Conservation (phyloP, 495 filamentous ascomycete genomes). For the Evernia prunastri region DNA sequence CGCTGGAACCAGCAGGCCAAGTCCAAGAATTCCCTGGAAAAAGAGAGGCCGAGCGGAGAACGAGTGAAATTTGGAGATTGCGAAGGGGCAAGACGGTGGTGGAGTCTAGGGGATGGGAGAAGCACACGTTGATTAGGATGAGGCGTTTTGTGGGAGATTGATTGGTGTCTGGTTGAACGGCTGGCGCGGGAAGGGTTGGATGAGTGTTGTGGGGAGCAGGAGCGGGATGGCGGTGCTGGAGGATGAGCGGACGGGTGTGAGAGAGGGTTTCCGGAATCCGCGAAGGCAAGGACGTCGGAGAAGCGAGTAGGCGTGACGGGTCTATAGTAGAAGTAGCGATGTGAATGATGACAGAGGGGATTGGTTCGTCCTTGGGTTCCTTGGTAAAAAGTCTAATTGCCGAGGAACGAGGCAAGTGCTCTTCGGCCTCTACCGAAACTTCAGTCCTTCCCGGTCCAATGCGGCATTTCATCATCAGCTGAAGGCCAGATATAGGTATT, state of each 20-base stretch:
- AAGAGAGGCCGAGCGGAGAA: slow-evolving; percentile 3
- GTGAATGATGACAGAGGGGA: too few species aligned
- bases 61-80: slow-evolving; percentile 5
- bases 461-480: too few species aligned
- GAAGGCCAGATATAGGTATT: too few species aligned
- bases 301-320: not conserved
- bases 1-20: not conserved
- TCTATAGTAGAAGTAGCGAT: not conserved
- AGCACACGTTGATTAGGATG: slow-evolving; percentile 5
- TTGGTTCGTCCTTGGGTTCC: too few species aligned
- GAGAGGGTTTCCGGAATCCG: too few species aligned
- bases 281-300: not conserved
- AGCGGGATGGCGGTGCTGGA: not conserved
- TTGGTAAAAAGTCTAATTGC: too few species aligned
- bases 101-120: slow-evolving; percentile 2
- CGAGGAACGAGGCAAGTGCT: too few species aligned
- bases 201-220: not conserved
- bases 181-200: slow-evolving; percentile 5
- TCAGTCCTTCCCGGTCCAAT: too few species aligned
- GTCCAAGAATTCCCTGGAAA: not conserved
- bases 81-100: not conserved
- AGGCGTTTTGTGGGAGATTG: slow-evolving; percentile 4
- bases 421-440: too few species aligned
- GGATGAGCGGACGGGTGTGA: not conserved
- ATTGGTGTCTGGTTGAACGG: too few species aligned